phyloP scores from a whole-genome alignment of 805 yeast genomes.

The Saturnispora bothae region DNA sequence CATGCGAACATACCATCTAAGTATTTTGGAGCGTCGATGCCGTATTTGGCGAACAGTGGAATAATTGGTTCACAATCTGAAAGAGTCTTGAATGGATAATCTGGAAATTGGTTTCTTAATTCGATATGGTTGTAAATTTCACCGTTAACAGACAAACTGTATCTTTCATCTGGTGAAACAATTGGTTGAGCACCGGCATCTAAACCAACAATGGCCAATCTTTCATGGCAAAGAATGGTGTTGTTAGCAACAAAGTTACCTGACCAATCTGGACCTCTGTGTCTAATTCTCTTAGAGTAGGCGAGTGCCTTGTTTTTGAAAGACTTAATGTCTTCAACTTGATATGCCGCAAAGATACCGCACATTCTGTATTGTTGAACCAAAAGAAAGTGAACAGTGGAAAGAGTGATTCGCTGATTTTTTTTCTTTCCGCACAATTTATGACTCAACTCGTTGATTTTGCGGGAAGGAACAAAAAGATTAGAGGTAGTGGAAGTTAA shows the following conservation, averaged over 20 bases:
- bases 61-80: constrained; percentile 97
- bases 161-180: constrained; percentile 63
- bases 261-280: constrained; percentile 99
- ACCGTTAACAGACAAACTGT: constrained; percentile 83
- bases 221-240: constrained; percentile 86
- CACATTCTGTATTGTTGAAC: constrained; percentile 76
- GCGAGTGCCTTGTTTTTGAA: constrained; percentile 86
- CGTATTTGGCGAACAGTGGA: constrained; percentile 83
- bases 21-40: constrained; percentile 78
- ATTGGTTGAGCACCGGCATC: constrained; percentile 99
- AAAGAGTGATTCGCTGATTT: not conserved
- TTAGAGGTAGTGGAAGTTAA: no score
- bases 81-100: constrained; percentile 72
- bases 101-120: constrained; percentile 63
- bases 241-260: constrained; percentile 75
- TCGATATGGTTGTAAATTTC: constrained; percentile 96
- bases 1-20: constrained; percentile 98
- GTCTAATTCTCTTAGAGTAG: constrained; percentile 87
- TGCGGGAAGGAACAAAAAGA: no score
- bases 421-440: not conserved
- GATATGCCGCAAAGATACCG: constrained; percentile 93
- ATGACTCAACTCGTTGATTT: not conserved
- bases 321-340: constrained; percentile 64
- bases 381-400: no score
- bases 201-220: constrained; percentile 94